Percentiles rank a stretch among this genome's conserved stretches.
Evolutionary conservation across 2,329 filamentous ascomycete species (phyloP).

Genomic region (Trichoderma sp.): DNA sequence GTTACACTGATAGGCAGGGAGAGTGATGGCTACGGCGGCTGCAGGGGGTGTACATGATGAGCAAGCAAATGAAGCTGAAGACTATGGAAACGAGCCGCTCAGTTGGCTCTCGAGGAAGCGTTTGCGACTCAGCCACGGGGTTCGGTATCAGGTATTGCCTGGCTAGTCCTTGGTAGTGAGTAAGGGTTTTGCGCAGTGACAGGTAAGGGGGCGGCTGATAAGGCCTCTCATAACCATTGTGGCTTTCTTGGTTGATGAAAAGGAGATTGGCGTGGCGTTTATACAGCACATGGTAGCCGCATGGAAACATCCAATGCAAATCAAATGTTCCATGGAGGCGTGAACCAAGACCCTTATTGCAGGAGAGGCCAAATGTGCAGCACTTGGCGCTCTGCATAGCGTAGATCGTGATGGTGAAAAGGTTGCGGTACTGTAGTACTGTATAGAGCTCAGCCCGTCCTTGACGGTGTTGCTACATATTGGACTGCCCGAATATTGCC

Average conservation of each 20-base stretch:
- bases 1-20: not conserved
- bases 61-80: not conserved
- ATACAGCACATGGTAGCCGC: constrained; percentile 1
- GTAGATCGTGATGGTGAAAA: not conserved
- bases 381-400: not conserved
- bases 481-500: not conserved
- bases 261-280: constrained; percentile 2
- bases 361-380: not conserved
- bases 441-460: not conserved
- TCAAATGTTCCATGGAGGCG: not conserved
- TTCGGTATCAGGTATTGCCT: not conserved
- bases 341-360: not conserved
- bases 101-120: not conserved
- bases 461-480: not conserved
- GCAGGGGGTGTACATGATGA: not conserved
- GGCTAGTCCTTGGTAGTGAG: not conserved
- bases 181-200: not conserved
- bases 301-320: constrained; percentile 1
- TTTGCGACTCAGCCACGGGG: not conserved
- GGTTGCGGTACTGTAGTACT: not conserved
- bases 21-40: not conserved
- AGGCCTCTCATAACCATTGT: not conserved
- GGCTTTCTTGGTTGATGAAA: constrained; percentile 8
- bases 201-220: constrained; percentile 4
- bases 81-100: not conserved